Conservation (phyloP, 805 yeast species). For the Suhomyces faveliae region DNA sequence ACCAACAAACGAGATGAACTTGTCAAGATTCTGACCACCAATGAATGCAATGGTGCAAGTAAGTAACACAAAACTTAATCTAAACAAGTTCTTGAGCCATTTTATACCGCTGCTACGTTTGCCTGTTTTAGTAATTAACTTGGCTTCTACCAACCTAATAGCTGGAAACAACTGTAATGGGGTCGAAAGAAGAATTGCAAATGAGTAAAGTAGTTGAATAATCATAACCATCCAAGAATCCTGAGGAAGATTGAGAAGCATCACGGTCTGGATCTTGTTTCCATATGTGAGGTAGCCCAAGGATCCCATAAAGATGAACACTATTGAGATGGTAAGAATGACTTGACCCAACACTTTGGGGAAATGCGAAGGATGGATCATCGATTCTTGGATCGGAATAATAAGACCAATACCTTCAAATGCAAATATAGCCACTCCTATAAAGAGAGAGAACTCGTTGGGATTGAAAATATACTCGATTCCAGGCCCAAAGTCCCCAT, state of each 20-base stretch:
- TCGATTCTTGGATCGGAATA: constrained; percentile 79
- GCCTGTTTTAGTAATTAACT: constrained; percentile 56
- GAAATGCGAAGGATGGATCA: constrained; percentile 72
- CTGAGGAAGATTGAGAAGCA: constrained; percentile 71
- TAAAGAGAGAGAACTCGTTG: constrained; percentile 64
- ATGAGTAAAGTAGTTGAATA: constrained; percentile 69
- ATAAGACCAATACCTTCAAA: constrained; percentile 84
- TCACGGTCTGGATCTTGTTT: constrained; percentile 59
- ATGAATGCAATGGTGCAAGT: constrained; percentile 60
- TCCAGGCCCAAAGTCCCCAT: constrained; percentile 43
- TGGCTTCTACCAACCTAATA: constrained; percentile 66
- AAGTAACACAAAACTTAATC: constrained; percentile 51
- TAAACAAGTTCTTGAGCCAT: constrained; percentile 64
- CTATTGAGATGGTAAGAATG: constrained; percentile 56
- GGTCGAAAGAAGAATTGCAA: constrained; percentile 73
- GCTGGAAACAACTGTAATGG: constrained; percentile 85
- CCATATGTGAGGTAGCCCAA: constrained; percentile 75
- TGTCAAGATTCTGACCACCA: constrained; percentile 69
- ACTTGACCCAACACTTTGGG: constrained; percentile 64
- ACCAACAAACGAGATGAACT: constrained; percentile 77
- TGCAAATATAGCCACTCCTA: constrained; percentile 86
- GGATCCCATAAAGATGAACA: constrained; percentile 63
- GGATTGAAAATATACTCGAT: constrained; percentile 52
- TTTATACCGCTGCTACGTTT: constrained; percentile 51
- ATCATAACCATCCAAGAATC: constrained; percentile 56